Evolutionary conservation across 148 eudicot genomes (phyloP).

Genomic region (Chenopodium quinoa): DNA sequence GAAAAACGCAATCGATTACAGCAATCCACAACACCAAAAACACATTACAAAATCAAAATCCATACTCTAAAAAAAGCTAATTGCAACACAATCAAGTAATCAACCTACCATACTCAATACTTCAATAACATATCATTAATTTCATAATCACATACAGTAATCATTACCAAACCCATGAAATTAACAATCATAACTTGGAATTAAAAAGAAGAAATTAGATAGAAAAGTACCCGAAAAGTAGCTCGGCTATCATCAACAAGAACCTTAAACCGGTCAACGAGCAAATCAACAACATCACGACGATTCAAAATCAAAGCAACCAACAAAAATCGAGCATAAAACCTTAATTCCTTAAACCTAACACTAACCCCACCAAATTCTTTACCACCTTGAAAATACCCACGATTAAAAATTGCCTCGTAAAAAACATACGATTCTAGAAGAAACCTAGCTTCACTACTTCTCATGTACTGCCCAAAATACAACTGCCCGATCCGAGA

Average conservation of each 20-base stretch:
- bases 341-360: conserved; percentile 91
- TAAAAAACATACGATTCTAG: conserved; percentile 78
- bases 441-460: conserved; percentile 74
- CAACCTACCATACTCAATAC: neutral
- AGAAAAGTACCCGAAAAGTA: conserved; percentile 50
- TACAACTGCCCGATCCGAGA: conserved; percentile 92
- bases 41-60: neutral
- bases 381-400: conserved; percentile 51
- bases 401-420: conserved; percentile 68
- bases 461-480: conserved; percentile 77
- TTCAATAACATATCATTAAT: neutral
- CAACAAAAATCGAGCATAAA: conserved; percentile 79
- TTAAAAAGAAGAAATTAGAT: neutral
- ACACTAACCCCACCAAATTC: conserved; percentile 46
- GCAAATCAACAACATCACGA: conserved; percentile 48
- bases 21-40: neutral
- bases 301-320: conserved; percentile 77
- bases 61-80: neutral
- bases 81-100: neutral
- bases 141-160: neutral
- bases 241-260: conserved; percentile 66
- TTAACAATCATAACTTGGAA: neutral
- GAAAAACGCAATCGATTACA: neutral
- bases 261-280: conserved; percentile 60
- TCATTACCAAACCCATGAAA: neutral